These are phyloP conservation scores for Celoporthe dispersa DNA, from an alignment of 2,329 filamentous ascomycete species.

Conservation along the genomic window DNA sequence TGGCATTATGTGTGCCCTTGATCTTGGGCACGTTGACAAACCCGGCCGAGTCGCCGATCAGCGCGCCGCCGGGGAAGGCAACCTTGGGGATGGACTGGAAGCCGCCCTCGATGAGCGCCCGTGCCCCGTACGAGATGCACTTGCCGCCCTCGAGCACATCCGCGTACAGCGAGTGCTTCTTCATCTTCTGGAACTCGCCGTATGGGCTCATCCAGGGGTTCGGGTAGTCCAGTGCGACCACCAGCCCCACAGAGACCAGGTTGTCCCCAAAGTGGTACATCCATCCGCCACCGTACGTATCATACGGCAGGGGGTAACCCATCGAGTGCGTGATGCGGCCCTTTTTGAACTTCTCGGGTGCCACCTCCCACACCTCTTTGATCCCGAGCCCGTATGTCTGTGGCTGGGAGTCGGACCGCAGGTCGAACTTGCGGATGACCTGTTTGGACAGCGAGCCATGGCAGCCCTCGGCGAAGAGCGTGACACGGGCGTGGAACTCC, in stretches of 20 bases:
- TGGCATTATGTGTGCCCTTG: conserved; percentile 97
- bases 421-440: conserved; percentile 90
- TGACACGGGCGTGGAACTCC: conserved; percentile 94
- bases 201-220: conserved; percentile 98
- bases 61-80: conserved; percentile 90
- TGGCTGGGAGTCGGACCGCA: conserved; percentile 84
- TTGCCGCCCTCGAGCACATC: conserved; percentile 91
- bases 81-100: conserved; percentile 98
- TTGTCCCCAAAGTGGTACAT: conserved; percentile 99
- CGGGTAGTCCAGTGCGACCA: conserved; percentile 91
- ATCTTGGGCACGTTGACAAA: conserved; percentile 98
- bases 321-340: conserved; percentile 87
- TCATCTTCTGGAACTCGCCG: conserved; percentile 96
- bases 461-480: conserved; percentile 91
- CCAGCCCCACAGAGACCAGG: conserved; percentile 87
- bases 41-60: conserved; percentile 95
- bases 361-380: conserved; percentile 97
- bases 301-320: conserved; percentile 85
- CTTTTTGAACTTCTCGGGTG: conserved; percentile 88
- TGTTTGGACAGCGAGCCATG: conserved; percentile 96
- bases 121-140: conserved; percentile 94
- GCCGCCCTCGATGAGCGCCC: conserved; percentile 90
- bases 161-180: conserved; percentile 91
- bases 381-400: conserved; percentile 95
- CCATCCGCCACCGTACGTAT: conserved; percentile 97